Percentiles rank a stretch among this genome's conserved stretches.
Conservation (phyloP, 2,329 filamentous ascomycete species). For the Chrysosporium keratinophilum region DNA sequence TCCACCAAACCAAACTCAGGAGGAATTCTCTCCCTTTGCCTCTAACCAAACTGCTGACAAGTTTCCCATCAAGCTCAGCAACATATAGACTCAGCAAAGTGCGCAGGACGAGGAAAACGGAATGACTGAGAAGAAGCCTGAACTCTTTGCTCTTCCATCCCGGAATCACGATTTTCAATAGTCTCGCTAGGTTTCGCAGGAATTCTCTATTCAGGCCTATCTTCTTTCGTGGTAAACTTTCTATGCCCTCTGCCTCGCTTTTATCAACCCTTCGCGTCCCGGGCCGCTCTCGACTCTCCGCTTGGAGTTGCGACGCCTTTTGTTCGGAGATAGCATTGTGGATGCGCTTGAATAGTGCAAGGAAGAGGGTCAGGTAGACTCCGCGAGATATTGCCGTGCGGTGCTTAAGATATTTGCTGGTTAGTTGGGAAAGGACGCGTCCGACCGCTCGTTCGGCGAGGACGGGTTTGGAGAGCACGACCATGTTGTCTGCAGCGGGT, state of each 20-base stretch:
- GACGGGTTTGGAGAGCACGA: slow-evolving; percentile 61
- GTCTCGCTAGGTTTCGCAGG: slow-evolving; percentile 62
- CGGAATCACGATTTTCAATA: slow-evolving; percentile 81
- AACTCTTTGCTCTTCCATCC: slow-evolving; percentile 84
- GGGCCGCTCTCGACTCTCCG: slow-evolving; percentile 48
- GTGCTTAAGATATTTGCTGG: slow-evolving; percentile 63
- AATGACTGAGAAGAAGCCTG: slow-evolving; percentile 76
- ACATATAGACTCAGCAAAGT: slow-evolving; percentile 93
- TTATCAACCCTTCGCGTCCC: slow-evolving; percentile 30
- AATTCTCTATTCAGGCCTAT: slow-evolving; percentile 89
- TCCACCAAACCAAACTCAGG: slow-evolving; percentile 89
- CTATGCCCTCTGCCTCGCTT: slow-evolving; percentile 2
- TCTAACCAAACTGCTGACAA: slow-evolving; percentile 85
- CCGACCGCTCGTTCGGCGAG: slow-evolving; percentile 56
- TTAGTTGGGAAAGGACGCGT: slow-evolving; percentile 55
- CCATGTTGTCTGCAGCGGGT: slow-evolving; percentile 45
- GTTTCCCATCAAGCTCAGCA: slow-evolving; percentile 83
- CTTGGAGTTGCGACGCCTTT: slow-evolving; percentile 65
- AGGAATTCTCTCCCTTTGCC: slow-evolving; percentile 86
- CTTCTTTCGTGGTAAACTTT: slow-evolving; percentile 50
- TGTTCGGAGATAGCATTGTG: slow-evolving; percentile 88
- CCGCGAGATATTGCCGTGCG: slow-evolving; percentile 72
- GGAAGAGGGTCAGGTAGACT: slow-evolving; percentile 70
- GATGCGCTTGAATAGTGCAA: slow-evolving; percentile 74
- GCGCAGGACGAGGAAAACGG: slow-evolving; percentile 78